Evolutionary conservation across 1,139 yeast genomes (phyloP).

Genomic region (Martiniozyma asiatica): DNA sequence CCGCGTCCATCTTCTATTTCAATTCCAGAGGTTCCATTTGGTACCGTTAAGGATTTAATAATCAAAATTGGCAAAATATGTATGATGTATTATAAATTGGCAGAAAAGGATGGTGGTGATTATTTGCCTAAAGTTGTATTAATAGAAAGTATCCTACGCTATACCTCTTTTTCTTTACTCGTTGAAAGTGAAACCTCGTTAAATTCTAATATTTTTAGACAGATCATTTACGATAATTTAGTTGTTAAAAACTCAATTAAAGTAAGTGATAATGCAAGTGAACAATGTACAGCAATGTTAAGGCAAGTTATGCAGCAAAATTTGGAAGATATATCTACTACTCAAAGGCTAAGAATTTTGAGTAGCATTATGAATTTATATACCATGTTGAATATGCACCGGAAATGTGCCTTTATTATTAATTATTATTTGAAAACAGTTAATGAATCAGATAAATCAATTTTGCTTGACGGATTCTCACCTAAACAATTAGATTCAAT

Average conservation of each 20-base stretch:
- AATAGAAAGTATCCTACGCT: conserved; percentile 59
- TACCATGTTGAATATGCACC: conserved; percentile 42
- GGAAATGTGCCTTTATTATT: conserved; percentile 64
- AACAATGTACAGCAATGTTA: too few species aligned
- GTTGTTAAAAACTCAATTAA: too few species aligned
- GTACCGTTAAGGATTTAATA: conserved; percentile 33
- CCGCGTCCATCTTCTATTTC: conserved; percentile 6
- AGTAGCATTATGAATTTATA: conserved; percentile 58
- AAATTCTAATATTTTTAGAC: too few species aligned
- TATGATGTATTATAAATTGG: conserved; percentile 44
- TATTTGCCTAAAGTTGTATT: conserved; percentile 75
- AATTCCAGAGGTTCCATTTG: conserved; percentile 12
- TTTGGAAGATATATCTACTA: conserved; percentile 32
- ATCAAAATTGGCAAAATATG: conserved; percentile 38
- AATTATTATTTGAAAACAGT: conserved; percentile 28
- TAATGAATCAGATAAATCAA: too few species aligned
- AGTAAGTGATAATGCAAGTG: too few species aligned
- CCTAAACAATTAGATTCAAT: conserved; percentile 11
- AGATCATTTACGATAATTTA: too few species aligned
- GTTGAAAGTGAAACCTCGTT: too few species aligned
- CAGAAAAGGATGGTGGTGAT: conserved; percentile 55
- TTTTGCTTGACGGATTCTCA: too few species aligned
- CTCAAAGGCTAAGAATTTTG: conserved; percentile 52
- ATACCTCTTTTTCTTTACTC: conserved; percentile 47
- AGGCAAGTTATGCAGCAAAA: too few species aligned